These are phyloP conservation scores for Diplodia corticola DNA, from an alignment of 2,329 filamentous ascomycete species.

Conservation along the genomic window DNA sequence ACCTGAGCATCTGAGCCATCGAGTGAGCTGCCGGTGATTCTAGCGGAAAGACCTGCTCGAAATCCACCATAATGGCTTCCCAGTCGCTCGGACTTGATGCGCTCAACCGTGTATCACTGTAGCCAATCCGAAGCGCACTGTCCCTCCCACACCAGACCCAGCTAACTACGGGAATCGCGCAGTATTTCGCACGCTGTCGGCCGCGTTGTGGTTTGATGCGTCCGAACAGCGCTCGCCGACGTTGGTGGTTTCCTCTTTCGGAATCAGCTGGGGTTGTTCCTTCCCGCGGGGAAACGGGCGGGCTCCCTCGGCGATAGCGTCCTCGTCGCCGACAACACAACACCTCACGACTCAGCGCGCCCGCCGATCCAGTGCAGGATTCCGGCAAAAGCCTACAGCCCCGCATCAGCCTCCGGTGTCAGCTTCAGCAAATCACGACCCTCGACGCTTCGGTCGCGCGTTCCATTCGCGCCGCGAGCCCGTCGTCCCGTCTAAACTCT, in stretches of 20 bases:
- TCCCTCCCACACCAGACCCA: no score
- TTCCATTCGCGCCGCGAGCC: not conserved
- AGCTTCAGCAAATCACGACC: not conserved
- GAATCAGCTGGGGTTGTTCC: not conserved
- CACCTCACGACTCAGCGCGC: not conserved
- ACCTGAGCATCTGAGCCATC: not conserved
- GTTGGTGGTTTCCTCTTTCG: not conserved
- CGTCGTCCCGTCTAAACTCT: not conserved
- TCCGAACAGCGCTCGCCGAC: not conserved
- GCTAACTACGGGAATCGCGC: not conserved
- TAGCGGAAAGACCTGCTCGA: no score
- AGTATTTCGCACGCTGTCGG: not conserved
- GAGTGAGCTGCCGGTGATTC: not conserved
- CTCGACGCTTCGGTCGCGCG: not conserved
- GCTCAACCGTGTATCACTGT: not conserved
- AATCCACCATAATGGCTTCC: no score
- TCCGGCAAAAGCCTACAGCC: slow-evolving; percentile 13
- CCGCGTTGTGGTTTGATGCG: not conserved
- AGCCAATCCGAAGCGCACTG: not conserved
- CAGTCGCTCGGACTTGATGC: no score
- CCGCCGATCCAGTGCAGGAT: slow-evolving; percentile 2
- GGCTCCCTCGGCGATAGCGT: not conserved
- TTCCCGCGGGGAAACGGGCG: slow-evolving; percentile 6
- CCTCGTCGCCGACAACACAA: not conserved
- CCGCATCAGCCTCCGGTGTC: slow-evolving; percentile 8